Conservation (phyloP, 2,329 filamentous ascomycete species). For the Coniochaeta hoffmannii region DNA sequence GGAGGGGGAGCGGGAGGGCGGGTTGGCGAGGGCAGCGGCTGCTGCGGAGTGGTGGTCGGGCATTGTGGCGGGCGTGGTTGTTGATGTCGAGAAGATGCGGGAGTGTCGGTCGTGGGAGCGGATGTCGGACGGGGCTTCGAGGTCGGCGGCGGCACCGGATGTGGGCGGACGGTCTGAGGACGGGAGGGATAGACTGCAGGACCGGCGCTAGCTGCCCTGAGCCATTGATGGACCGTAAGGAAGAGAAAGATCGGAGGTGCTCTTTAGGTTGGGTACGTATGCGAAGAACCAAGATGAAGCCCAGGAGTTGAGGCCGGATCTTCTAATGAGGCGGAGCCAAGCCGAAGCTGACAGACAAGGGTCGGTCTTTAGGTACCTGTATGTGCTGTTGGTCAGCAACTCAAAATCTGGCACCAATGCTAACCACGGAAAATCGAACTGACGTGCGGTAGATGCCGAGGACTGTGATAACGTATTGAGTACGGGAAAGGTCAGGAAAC, state of each 20-base stretch:
- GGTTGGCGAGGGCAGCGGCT: slow-evolving; percentile 36
- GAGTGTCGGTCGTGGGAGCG: background rate
- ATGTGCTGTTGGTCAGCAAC: background rate
- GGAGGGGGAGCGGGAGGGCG: slow-evolving; percentile 21
- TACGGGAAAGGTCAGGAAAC: too few species aligned
- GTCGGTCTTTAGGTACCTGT: background rate
- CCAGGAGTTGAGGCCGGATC: background rate
- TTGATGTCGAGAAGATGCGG: slow-evolving; percentile 28
- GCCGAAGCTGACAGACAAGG: background rate
- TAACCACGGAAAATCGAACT: too few species aligned
- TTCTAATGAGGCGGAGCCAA: background rate
- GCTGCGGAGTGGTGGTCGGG: slow-evolving; percentile 39
- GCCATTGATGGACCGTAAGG: background rate
- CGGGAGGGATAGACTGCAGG: background rate
- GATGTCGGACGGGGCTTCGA: background rate
- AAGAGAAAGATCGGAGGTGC: background rate
- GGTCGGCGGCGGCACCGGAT: background rate
- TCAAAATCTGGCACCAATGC: background rate
- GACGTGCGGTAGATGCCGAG: too few species aligned
- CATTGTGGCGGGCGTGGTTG: slow-evolving; percentile 19
- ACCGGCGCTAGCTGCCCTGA: slow-evolving; percentile 4
- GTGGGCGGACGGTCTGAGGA: background rate
- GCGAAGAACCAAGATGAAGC: background rate
- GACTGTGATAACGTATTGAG: too few species aligned
- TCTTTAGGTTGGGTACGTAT: background rate